Evolutionary conservation across 2,329 filamentous ascomycete species (phyloP).

Genomic region (Aspergillus flavus): DNA sequence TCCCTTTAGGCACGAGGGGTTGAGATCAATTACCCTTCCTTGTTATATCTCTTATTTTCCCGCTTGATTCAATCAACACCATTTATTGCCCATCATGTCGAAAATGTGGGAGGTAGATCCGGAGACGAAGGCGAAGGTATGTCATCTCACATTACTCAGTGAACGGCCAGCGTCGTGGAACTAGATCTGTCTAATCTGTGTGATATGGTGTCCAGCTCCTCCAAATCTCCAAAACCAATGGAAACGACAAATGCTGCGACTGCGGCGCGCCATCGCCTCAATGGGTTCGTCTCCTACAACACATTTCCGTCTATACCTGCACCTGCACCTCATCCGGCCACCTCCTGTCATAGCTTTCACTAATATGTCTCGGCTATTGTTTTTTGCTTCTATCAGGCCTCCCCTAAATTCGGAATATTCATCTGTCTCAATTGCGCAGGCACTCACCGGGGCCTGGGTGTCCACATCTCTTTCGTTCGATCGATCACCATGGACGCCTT

Average conservation of each 20-base stretch:
- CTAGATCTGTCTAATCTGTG: background rate
- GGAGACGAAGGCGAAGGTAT: conserved; percentile 91
- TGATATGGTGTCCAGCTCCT: conserved; percentile 65
- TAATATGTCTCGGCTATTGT: background rate
- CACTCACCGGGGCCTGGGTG: conserved; percentile 89
- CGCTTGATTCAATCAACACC: background rate
- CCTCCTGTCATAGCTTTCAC: background rate
- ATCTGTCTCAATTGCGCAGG: conserved; percentile 97
- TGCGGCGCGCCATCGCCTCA: conserved; percentile 94
- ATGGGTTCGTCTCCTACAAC: conserved; percentile 68
- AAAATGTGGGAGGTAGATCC: conserved; percentile 99
- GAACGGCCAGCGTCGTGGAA: background rate
- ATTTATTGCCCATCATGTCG: conserved; percentile 41
- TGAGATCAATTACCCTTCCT: background rate
- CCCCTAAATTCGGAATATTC: conserved; percentile 97
- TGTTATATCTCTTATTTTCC: background rate
- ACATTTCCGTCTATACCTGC: conserved; percentile 5
- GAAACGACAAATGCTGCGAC: conserved; percentile 91
- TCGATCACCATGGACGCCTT: conserved; percentile 99
- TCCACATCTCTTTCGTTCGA: conserved; percentile 97
- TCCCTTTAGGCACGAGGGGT: background rate
- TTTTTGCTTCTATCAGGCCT: conserved; percentile 51
- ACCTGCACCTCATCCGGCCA: background rate
- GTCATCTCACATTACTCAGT: conserved; percentile 9
- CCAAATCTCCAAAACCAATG: conserved; percentile 84